These are phyloP conservation scores for Botrytis porri DNA, from an alignment of 2,329 filamentous ascomycete species.

Conservation along the genomic window DNA sequence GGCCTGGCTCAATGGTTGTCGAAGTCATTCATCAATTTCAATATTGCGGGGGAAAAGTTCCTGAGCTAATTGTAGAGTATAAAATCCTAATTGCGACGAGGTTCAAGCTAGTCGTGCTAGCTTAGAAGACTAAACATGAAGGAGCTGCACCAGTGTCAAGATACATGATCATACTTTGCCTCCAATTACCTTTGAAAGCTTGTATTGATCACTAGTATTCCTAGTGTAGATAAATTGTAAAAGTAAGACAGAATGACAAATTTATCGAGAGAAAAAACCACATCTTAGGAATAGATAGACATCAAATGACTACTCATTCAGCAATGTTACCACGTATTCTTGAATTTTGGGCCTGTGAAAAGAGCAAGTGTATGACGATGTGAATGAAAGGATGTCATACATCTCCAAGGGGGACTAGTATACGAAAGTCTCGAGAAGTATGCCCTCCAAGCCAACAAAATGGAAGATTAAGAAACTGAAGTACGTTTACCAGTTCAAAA, in stretches of 20 bases:
- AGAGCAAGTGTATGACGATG: not conserved
- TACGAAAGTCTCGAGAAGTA: too few species aligned
- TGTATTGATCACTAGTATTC: not conserved
- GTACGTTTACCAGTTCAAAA: not conserved
- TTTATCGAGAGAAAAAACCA: not conserved
- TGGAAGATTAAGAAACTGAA: not conserved
- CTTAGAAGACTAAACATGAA: not conserved
- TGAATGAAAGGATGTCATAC: not conserved
- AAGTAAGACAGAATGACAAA: accelerated
- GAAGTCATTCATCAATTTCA: too few species aligned
- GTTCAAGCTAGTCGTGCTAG: not conserved
- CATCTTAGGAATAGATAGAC: not conserved
- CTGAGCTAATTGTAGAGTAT: too few species aligned
- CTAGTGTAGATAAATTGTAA: not conserved
- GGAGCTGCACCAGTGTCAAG: not conserved
- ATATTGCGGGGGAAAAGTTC: too few species aligned
- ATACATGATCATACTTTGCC: not conserved
- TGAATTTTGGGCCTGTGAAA: not conserved
- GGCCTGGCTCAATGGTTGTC: not conserved
- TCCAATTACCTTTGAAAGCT: not conserved
- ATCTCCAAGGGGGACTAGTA: not conserved
- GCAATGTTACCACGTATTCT: not conserved
- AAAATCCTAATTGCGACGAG: not conserved
- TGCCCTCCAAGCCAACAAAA: accelerated
- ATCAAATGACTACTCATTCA: not conserved